Evolutionary conservation across 805 yeast genomes (phyloP), one percentile per base, ranked within the genome.

Genomic region (Candida rishiriensis): DNA sequence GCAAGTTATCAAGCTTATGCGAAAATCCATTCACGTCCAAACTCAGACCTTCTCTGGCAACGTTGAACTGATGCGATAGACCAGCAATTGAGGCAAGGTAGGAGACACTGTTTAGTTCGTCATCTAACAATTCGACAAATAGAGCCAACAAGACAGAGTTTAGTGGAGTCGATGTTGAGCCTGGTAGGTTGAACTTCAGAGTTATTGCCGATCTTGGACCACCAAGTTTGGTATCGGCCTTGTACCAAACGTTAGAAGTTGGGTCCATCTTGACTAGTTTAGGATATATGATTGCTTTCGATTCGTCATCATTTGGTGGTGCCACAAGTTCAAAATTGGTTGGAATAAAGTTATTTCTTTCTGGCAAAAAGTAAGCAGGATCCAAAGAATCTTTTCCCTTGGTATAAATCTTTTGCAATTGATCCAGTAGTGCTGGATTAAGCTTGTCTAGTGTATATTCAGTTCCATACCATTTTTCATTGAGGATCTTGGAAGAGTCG

Each of bases 391-490:
- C 38, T 34, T 36, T 64, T n/a, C 9, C 33, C 40, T 50, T 61
- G 60, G 41, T 48, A 43, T 37, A 60, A 57, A 42, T 65, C 61
- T 49, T 50, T 36, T 60, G 48, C 38, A 80, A 57, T 34, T 51
- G 56, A 10, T 59, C 39, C 7, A 69, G 13, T 3, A 83, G 60
- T 1, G 65, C 66, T 0, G 50, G 36, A 2, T 78, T 68, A 17
- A 87, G 56, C 13, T 69, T 66, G 10, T 65, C 70, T 36, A 74
- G 61, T 2, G 75, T 65, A 60, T 88, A 87, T 53, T 85, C 85
- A 0, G 97, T 88, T 3, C 95, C 96, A 59, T 93, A 91, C 96
- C 97, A 91, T 56, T 79, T 72, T 61, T 91, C 99, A 16, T 58
- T 70, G 13, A 65, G 50, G 43, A 72, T 68, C 38, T 76, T 65